phyloP scores from a whole-genome alignment of 768 basidiomycete genomes.

The Leccinum aurantiacum region DNA sequence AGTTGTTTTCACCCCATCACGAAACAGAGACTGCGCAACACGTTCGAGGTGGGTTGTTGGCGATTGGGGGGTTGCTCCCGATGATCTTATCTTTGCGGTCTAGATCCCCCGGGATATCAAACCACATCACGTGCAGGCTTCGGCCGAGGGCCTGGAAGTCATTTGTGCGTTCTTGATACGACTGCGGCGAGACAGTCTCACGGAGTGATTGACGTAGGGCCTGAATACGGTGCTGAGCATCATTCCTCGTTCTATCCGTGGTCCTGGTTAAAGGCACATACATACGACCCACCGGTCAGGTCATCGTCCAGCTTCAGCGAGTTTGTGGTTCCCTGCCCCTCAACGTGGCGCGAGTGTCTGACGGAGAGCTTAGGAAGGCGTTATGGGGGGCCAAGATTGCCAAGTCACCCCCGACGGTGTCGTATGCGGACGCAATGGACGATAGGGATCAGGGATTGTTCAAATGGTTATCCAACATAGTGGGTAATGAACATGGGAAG shows the following conservation, averaged over 20 bases:
- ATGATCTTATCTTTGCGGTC: conserved; percentile 1
- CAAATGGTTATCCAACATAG: conserved; percentile 80
- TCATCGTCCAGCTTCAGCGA: conserved; percentile 30
- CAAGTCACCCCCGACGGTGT: conserved; percentile 69
- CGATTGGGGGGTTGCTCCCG: neutral
- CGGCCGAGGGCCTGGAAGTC: conserved; percentile 65
- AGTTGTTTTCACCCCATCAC: conserved; percentile 85
- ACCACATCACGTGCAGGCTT: conserved; percentile 57
- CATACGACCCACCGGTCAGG: conserved; percentile 71
- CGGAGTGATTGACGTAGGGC: conserved; percentile 19
- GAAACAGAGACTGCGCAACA: conserved; percentile 86
- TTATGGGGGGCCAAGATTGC: conserved; percentile 82
- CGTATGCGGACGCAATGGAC: conserved; percentile 73
- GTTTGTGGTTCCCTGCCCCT: conserved; percentile 37
- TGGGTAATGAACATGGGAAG: conserved; percentile 36
- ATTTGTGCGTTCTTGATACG: conserved; percentile 52
- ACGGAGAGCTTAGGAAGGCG: conserved; percentile 46
- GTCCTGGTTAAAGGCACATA: conserved; percentile 75
- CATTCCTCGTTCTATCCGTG: conserved; percentile 89
- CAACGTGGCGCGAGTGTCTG: neutral
- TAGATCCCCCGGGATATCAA: conserved; percentile 78
- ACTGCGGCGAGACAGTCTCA: neutral
- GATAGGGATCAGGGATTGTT: conserved; percentile 63
- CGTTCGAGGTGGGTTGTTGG: conserved; percentile 61
- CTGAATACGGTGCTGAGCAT: conserved; percentile 35